Base-by-base conservation (phyloP, 1,284 basidiomycete genomes). In the Phellopilus nigrolimitatus region DNA sequence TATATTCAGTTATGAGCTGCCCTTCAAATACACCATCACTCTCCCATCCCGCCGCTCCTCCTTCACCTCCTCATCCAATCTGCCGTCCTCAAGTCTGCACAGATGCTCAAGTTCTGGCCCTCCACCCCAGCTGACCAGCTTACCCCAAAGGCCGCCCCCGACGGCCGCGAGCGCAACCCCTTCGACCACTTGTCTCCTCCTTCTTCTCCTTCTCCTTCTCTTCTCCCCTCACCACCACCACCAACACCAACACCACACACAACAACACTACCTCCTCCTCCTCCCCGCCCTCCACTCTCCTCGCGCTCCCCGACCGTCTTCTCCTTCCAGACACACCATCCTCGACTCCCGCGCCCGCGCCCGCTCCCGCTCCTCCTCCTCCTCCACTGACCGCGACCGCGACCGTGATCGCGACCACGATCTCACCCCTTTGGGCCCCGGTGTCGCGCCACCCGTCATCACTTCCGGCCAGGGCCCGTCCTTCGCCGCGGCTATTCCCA, bases 21-120 rank as follows among this genome's bases (percentile, higher is more conserved):
- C 57, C 41, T 44, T 58, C 47, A 51, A 55, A 15, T 51, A 45
- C 66, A 22, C 58, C 62, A 46, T 34, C 37, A 36, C 25, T 38
- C 53, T 30, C 10, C 44, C 42, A 34, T 44, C 5, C 53, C 50
- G 44, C 51, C 21, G 30, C 50, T 54, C 47, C 53, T 52, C 49
- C 58, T 41, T 44, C 59, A 49, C 53, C 55, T 17, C 51, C 47
- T 66, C 24, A 62, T 47, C 40, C 39, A 39, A 21, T 34, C 51
- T 33, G 19, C 42, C 40, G 39, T 49, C 3, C 52, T 56, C 48
- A 56, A 51, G 47, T 40, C 51, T 7, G 53, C 63, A 59, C 63
- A 61, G 57, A 86, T 86, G 80, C 72, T 88, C 60, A 83, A 80
- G 63, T 70, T 85, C 56, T 87, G 83, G 82, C 76, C 82, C 3